Evolutionary conservation across 441 rosid genomes (phyloP).

Genomic region (Populus trichocarpa): DNA sequence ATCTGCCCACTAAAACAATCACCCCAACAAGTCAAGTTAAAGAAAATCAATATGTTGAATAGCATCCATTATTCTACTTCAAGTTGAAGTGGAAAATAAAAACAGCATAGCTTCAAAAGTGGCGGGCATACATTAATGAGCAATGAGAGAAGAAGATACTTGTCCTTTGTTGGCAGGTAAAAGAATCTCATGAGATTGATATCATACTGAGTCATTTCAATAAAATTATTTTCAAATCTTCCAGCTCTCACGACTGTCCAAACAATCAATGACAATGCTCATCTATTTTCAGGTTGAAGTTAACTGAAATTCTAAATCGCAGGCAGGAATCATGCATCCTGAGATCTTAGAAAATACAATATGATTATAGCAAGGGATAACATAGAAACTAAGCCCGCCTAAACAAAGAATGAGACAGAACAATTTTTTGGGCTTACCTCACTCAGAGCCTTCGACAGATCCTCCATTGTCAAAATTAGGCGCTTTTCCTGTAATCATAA

Average conservation of each 20-base stretch:
- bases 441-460: constrained; percentile 76
- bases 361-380: background rate
- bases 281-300: background rate
- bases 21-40: background rate
- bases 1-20: background rate
- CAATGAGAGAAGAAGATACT: background rate
- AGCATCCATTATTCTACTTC: background rate
- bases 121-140: background rate
- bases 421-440: constrained; percentile 48
- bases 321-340: background rate
- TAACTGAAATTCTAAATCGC: background rate
- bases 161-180: background rate
- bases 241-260: background rate
- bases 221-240: too few species aligned
- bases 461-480: constrained; percentile 84
- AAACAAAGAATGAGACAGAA: constrained; percentile 9
- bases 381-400: background rate
- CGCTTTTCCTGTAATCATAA: constrained; percentile 75
- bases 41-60: background rate
- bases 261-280: background rate
- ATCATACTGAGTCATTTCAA: background rate
- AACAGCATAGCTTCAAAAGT: background rate
- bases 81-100: background rate
- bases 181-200: background rate
- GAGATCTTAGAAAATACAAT: background rate